Base-by-base conservation (phyloP, 2,329 filamentous ascomycete species). In the Aplosporella prunicola region DNA sequence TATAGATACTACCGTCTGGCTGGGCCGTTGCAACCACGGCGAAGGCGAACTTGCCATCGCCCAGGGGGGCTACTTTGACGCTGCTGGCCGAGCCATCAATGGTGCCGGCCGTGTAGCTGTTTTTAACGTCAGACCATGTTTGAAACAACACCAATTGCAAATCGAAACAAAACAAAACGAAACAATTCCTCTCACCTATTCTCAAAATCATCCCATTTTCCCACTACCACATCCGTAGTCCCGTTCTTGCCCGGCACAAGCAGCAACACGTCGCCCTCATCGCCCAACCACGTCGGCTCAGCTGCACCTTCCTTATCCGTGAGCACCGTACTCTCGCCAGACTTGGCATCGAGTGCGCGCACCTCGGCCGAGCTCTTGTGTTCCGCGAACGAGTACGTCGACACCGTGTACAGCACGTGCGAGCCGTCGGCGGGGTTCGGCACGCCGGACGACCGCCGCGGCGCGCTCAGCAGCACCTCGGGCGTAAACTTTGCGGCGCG, bases 331-430 rank as follows among this genome's bases (percentile, higher is more conserved):
- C 79, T 79, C 34, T 80, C 69, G 22, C 80, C 79, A 6, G 72
- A 75, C 30, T 71, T 63, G 41, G 87, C 68, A 47, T 89, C 77
- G 26, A 94, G 63, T 17, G 89, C 58, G 13, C 79, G 74, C 47
- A 82, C 78, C 62, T 87, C 79, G 42, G 67, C 70, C 5, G 70
- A 73, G 53, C 80, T 81, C 31, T 69, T 68, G 54, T 93, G 85
- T 1, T 74, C 70, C 25, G 81, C 69, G 58, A 94, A 94, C 5
- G 78, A 88, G 58, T 93, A 94, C 2, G 79, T 76, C 1, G 81
- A 83, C 11, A 78, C 73, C 27, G 76, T 76, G 52, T 80, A 86
- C 18, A 87, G 60, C 31, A 80, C 68, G 41, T 73, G 66, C 37
- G 72, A 75, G 28, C 80, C 81, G 35, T 72, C 67, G 24, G 68